A percentile compares a stretch with the other conserved stretches of the same genome.
Conservation (phyloP, 257 asterid genomes). For the Jasminum sambac region DNA sequence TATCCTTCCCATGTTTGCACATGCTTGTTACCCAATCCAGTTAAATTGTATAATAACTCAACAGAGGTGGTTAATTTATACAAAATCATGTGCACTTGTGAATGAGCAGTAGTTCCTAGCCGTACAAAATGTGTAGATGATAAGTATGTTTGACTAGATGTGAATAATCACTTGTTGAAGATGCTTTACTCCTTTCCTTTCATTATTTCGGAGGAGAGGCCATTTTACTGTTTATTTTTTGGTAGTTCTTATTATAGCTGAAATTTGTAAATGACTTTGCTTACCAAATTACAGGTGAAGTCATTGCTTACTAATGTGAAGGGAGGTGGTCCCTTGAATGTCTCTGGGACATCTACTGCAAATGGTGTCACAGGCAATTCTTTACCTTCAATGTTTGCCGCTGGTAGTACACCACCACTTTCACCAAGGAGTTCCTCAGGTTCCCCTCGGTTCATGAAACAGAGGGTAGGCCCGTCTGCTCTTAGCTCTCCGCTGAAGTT, state of each 20-base stretch:
- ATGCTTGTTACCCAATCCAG: not conserved
- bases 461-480: slow-evolving; percentile 80
- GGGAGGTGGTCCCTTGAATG: slow-evolving; percentile 71
- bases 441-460: slow-evolving; percentile 89
- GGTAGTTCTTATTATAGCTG: slow-evolving; percentile 17
- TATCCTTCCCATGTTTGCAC: not conserved
- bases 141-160: no score
- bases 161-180: no score
- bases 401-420: slow-evolving; percentile 99
- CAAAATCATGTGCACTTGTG: not conserved
- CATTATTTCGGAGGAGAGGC: slow-evolving; percentile 15
- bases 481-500: slow-evolving; percentile 84
- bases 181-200: not conserved
- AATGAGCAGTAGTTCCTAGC: no score
- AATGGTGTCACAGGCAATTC: slow-evolving; percentile 69
- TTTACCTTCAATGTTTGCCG: slow-evolving; percentile 95
- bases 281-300: slow-evolving; percentile 65
- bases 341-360: slow-evolving; percentile 59
- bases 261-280: slow-evolving; percentile 10
- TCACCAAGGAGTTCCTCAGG: slow-evolving; percentile 98
- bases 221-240: slow-evolving; percentile 21
- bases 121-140: no score
- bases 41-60: not conserved
- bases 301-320: slow-evolving; percentile 82
- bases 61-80: not conserved